Evolutionary conservation across 208 protist genomes (phyloP).

Genomic region (Crithidia acanthocephali): DNA sequence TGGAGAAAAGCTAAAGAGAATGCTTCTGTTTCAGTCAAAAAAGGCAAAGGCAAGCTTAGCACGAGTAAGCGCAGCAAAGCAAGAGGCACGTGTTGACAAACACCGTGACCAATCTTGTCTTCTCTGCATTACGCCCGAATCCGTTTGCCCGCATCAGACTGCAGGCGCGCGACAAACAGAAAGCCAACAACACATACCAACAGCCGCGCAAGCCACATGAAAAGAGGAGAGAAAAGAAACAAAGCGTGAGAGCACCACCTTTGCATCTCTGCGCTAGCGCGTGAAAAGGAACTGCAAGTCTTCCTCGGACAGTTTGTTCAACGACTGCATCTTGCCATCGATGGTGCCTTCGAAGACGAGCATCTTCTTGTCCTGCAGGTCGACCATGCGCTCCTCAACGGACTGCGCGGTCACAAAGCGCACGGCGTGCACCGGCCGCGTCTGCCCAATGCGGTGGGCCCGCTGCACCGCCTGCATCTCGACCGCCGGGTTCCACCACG

Average conservation of each 20-base stretch:
- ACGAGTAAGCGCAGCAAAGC: no score
- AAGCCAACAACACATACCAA: neutral
- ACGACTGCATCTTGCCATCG: constrained; percentile 86
- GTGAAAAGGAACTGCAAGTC: constrained; percentile 93
- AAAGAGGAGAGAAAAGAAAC: neutral
- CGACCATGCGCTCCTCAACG: constrained; percentile 93
- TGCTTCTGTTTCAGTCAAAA: no score
- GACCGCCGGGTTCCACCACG: constrained; percentile 98
- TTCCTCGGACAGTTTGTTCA: constrained; percentile 83
- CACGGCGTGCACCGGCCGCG: constrained; percentile 95
- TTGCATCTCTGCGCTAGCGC: constrained; percentile 28
- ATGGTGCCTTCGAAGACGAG: constrained; percentile 94
- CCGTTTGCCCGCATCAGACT: no score
- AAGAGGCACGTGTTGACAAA: no score
- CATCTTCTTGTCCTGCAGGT: constrained; percentile 95
- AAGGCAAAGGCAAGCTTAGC: no score
- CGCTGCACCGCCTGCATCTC: constrained; percentile 98
- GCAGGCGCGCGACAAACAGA: no score
- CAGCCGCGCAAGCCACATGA: neutral
- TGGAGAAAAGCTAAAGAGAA: no score
- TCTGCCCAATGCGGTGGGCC: constrained; percentile 99
- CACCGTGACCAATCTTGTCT: no score
- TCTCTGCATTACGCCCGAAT: no score
- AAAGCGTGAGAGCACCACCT: neutral
- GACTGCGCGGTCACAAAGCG: constrained; percentile 95